Conservation (phyloP, 345 rosid species). For the Sisymbrium altissimum region DNA sequence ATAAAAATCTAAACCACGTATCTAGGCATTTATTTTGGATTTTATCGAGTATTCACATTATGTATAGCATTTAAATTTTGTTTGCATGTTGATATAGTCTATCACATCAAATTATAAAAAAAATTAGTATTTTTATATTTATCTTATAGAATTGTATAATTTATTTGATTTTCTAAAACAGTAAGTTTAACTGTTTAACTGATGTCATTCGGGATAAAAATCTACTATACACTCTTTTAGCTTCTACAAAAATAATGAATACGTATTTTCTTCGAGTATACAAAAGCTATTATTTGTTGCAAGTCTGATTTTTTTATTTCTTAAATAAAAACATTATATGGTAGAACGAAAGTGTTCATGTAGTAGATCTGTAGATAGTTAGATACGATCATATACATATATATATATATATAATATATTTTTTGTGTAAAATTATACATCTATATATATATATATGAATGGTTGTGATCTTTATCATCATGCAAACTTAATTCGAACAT, state of each 20-base stretch:
- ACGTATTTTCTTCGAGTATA: neutral
- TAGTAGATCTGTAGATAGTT: neutral
- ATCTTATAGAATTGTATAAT: neutral
- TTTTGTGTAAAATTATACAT: too few species aligned
- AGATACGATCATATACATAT: neutral
- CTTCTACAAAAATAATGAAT: neutral
- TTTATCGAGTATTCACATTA: neutral
- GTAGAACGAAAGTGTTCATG: neutral
- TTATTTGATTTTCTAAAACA: neutral
- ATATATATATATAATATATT: too few species aligned
- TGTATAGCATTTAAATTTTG: neutral
- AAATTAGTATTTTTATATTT: neutral
- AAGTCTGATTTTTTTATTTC: neutral
- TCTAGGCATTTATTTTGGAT: neutral
- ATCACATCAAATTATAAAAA: too few species aligned
- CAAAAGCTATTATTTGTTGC: neutral
- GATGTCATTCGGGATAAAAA: neutral
- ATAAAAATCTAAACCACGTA: too few species aligned
- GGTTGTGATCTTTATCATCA: conserved; percentile 19
- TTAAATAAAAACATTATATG: neutral
- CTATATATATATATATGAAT: neutral
- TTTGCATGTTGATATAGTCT: neutral
- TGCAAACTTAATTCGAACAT: conserved; percentile 15
- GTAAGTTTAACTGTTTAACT: neutral
- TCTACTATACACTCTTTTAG: neutral